Percentiles rank a stretch among this genome's conserved stretches.
These are phyloP conservation scores for Coniferiporia sulphurascens DNA, from an alignment of 1,284 basidiomycete species.

Conservation along the genomic window DNA sequence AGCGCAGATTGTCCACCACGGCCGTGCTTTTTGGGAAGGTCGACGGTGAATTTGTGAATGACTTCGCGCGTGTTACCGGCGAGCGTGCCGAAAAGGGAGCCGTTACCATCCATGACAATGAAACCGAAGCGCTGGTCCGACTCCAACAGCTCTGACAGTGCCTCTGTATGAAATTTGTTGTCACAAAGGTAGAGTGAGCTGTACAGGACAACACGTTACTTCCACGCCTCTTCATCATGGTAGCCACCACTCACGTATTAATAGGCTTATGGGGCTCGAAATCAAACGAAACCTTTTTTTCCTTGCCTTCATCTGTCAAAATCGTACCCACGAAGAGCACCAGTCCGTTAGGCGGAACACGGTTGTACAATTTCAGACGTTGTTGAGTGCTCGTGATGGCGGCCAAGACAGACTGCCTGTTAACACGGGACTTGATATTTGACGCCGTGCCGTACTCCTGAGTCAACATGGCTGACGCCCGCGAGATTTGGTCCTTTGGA, in stretches of 20 bases:
- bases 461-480: slow-evolving; percentile 92
- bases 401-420: slow-evolving; percentile 94
- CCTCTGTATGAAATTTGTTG: slow-evolving; percentile 99
- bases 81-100: slow-evolving; percentile 93
- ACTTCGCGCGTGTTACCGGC: slow-evolving; percentile 97
- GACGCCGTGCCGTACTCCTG: slow-evolving; percentile 98
- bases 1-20: slow-evolving; percentile 99
- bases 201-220: slow-evolving; percentile 9
- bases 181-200: slow-evolving; percentile 98
- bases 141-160: slow-evolving; percentile 93
- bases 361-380: slow-evolving; percentile 92
- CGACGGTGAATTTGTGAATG: slow-evolving; percentile 97
- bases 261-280: slow-evolving; percentile 98
- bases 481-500: slow-evolving; percentile 87
- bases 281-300: slow-evolving; percentile 97
- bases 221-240: neutral
- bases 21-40: slow-evolving; percentile 99
- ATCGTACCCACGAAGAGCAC: slow-evolving; percentile 98
- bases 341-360: slow-evolving; percentile 94
- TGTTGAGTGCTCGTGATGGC: slow-evolving; percentile 99
- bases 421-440: slow-evolving; percentile 99
- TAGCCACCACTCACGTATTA: slow-evolving; percentile 74
- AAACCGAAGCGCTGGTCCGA: slow-evolving; percentile 98
- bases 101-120: slow-evolving; percentile 99
- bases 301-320: slow-evolving; percentile 97